Conservation (phyloP, 441 rosid genomes). For the Viola pubescens region DNA sequence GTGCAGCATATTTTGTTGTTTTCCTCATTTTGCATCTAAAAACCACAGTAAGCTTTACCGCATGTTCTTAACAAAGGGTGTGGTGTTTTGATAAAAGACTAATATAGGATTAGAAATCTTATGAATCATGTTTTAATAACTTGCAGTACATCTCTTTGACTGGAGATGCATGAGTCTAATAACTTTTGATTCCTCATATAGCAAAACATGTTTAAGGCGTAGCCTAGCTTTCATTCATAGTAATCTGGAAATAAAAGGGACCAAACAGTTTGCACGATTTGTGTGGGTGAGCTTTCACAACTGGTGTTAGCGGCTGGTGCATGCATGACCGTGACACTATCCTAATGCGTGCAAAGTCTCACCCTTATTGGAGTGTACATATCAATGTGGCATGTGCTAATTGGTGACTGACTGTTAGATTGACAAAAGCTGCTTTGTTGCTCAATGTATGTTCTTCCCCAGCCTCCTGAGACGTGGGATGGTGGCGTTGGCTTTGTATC, state of each 20-base stretch:
- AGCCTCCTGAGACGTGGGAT: constrained; percentile 59
- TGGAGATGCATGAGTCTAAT: too few species aligned
- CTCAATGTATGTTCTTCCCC: background rate
- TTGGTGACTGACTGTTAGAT: background rate
- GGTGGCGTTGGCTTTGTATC: constrained; percentile 61
- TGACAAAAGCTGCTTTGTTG: background rate
- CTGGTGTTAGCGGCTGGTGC: background rate
- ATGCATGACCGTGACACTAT: background rate
- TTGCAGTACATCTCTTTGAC: too few species aligned
- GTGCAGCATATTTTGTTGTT: background rate
- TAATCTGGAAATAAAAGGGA: too few species aligned
- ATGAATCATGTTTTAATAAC: too few species aligned
- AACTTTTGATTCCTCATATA: too few species aligned
- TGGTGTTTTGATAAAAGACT: background rate
- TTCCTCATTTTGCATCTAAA: background rate
- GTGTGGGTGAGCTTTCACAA: background rate
- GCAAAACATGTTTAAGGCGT: too few species aligned
- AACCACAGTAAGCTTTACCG: background rate
- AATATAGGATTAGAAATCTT: background rate
- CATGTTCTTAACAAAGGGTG: background rate
- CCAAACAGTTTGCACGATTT: too few species aligned
- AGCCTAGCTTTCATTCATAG: too few species aligned
- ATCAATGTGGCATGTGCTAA: background rate
- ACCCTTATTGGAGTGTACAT: background rate
- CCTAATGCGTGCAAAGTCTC: background rate